A percentile compares a stretch with the other conserved stretches of the same genome.
phyloP scores from a whole-genome alignment of 805 yeast genomes.

The Metschnikowia gruessii region DNA sequence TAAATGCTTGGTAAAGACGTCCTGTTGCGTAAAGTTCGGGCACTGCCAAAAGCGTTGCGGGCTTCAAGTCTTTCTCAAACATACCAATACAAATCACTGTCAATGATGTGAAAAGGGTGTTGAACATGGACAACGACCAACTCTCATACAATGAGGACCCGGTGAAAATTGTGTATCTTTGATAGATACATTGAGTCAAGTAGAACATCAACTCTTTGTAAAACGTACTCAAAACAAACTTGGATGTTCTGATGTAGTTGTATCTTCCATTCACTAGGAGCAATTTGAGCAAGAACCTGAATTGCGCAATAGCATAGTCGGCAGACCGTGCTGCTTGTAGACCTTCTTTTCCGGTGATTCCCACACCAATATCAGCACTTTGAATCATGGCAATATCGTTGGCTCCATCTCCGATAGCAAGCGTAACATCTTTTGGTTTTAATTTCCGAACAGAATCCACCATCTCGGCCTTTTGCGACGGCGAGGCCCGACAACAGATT shows the following conservation, averaged over 20 bases:
- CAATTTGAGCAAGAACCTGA: constrained; percentile 76
- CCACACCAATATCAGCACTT: constrained; percentile 96
- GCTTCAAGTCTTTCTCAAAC: constrained; percentile 86
- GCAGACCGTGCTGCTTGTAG: constrained; percentile 94
- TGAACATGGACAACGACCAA: constrained; percentile 97
- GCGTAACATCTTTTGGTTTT: constrained; percentile 68
- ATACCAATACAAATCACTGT: constrained; percentile 94
- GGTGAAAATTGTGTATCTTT: constrained; percentile 80
- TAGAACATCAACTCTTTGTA: constrained; percentile 92
- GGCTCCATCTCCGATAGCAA: constrained; percentile 99
- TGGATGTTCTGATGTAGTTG: constrained; percentile 87
- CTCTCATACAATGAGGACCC: constrained; percentile 93
- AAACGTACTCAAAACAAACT: constrained; percentile 89
- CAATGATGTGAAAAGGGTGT: constrained; percentile 89
- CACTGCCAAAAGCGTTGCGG: constrained; percentile 83
- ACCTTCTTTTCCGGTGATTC: constrained; percentile 97
- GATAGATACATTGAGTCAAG: constrained; percentile 83
- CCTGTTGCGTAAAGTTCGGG: constrained; percentile 88
- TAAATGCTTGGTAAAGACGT: constrained; percentile 69
- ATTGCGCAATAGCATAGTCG: constrained; percentile 94
- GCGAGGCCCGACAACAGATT: constrained; percentile 94
- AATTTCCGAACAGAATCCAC: constrained; percentile 76
- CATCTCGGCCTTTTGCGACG: constrained; percentile 92
- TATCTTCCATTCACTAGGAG: constrained; percentile 93
- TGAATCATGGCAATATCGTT: constrained; percentile 99